phyloP scores from a whole-genome alignment of 73 alveolate species.

The Effrenium voratum region DNA sequence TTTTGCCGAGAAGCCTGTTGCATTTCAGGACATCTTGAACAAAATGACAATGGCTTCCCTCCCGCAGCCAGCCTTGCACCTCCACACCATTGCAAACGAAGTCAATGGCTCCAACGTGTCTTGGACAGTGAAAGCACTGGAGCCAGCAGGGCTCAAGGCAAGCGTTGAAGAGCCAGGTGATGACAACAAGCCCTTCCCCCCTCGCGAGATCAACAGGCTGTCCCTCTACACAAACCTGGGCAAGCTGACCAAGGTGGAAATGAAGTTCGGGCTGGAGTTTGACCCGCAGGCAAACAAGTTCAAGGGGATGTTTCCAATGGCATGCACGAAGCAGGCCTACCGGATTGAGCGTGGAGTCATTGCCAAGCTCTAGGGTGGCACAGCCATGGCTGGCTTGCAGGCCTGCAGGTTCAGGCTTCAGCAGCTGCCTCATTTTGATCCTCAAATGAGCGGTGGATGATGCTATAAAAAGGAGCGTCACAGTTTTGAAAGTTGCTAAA shows the following conservation, averaged over 20 bases:
- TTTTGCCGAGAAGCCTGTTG: background rate
- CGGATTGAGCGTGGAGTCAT: background rate
- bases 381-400: background rate
- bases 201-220: background rate
- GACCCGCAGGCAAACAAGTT: constrained; percentile 7
- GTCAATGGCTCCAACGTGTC: background rate
- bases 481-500: too few species aligned
- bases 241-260: background rate
- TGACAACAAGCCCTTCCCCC: background rate
- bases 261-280: background rate
- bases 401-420: background rate
- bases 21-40: background rate
- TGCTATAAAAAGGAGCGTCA: too few species aligned
- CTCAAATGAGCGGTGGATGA: too few species aligned
- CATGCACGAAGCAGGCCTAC: background rate
- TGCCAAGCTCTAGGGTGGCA: background rate
- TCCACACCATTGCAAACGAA: background rate
- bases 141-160: background rate
- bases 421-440: background rate
- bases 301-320: constrained; percentile 8
- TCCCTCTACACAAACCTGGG: background rate
- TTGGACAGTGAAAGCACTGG: background rate
- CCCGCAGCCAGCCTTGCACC: background rate
- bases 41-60: background rate
- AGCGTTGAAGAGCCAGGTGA: background rate